A percentile compares a stretch with the other conserved stretches of the same genome.
Evolutionary conservation across 2,329 filamentous ascomycete genomes (phyloP).

Genomic region (Paecilomyces sp.): DNA sequence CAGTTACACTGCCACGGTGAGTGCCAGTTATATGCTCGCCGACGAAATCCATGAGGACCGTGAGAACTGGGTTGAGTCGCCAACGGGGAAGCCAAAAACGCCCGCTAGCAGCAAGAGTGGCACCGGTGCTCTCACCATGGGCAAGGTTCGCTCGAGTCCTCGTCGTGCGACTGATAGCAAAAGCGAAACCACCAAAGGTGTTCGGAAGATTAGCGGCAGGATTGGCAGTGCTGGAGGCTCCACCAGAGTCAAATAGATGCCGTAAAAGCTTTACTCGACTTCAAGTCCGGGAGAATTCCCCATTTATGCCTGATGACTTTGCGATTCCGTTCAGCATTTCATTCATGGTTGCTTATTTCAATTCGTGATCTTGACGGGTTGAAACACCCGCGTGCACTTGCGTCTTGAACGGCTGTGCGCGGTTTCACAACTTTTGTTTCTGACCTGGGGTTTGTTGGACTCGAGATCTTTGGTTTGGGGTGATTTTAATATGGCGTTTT

Average conservation of each 20-base stretch:
- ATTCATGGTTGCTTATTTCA: constrained; percentile 10
- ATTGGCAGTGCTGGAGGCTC: constrained; percentile 36
- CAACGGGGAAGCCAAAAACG: constrained; percentile 36
- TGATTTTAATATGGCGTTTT: constrained; percentile 19
- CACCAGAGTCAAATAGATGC: constrained; percentile 19
- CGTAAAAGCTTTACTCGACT: not conserved
- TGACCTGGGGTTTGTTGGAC: constrained; percentile 14
- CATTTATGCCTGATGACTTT: not conserved
- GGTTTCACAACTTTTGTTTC: constrained; percentile 3
- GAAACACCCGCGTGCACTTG: not conserved
- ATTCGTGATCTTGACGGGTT: constrained; percentile 14
- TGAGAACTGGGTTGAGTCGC: constrained; percentile 54
- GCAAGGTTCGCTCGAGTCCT: constrained; percentile 58
- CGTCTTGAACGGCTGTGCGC: not conserved
- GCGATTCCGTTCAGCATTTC: constrained; percentile 10
- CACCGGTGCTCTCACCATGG: constrained; percentile 45
- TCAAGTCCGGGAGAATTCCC: not conserved
- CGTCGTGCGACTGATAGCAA: constrained; percentile 31
- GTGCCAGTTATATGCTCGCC: constrained; percentile 57
- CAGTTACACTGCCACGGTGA: constrained; percentile 68
- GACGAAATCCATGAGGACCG: constrained; percentile 59
- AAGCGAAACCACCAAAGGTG: constrained; percentile 30
- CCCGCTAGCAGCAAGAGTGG: constrained; percentile 51
- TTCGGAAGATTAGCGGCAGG: constrained; percentile 41
- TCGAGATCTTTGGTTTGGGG: constrained; percentile 15